Base-by-base conservation (phyloP, 768 basidiomycete species). In the Leccinum subgranulosum region DNA sequence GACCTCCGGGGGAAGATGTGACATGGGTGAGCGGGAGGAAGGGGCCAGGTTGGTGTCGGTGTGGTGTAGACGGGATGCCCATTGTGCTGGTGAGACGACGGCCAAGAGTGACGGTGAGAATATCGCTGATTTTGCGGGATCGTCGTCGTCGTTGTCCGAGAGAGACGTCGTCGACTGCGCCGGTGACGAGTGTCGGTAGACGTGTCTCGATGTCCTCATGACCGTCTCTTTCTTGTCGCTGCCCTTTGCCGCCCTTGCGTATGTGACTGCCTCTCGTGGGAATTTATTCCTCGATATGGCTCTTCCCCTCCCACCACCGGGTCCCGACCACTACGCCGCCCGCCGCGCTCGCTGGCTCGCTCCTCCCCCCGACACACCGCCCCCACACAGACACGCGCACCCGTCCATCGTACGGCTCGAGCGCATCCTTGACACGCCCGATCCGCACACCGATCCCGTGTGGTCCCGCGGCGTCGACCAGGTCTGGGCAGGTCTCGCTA, bases 1-100 rank as follows among this genome's bases (percentile, higher is more conserved):
- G 41, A 98, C 82, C 73, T 98, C 96, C 57, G 91, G 89, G 8
- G 95, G 95, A 4, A 98, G 77, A 51, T 77, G 76, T 7, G 85
- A 79, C 66, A 89, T 86, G 51, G 82, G 84, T 15, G 86, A 82
- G 53, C 75, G 76, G 14, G 71, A 65, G 57, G 74, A 63, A 6
- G 63, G 66, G 36, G 54, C 54, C n/a, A 61, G 58, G 63, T 39
- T 67, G 49, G 43, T 54, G 68, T 65, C 76, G 75, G 70, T 70
- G 58, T 55, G 80, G 73, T 61, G 62, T 19, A 55, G 56, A 39
- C 67, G 73, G 27, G 62, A 64, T 9, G 71, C 57, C 87, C 87
- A 89, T 70, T 85, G 87, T 28, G 87, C 88, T n/a, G 87, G 87
- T 2, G 84, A 79, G 25, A 77, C 72, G 50, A 77, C 73, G 53